Percentiles rank a stretch among this genome's conserved stretches.
These are phyloP conservation scores for Trypanosoma scelopori DNA, from an alignment of 208 protist genomes.

Conservation along the genomic window DNA sequence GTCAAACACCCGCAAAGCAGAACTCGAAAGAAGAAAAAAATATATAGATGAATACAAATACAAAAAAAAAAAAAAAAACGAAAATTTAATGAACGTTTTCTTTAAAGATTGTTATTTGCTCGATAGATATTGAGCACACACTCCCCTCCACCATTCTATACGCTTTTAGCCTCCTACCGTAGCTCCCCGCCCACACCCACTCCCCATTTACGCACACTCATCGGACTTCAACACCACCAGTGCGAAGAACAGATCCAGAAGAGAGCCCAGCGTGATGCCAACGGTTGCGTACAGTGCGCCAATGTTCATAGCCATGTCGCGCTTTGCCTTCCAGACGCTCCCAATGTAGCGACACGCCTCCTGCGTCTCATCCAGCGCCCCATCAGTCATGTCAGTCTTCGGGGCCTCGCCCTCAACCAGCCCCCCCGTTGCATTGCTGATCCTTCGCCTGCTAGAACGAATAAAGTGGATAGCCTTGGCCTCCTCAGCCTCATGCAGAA, in stretches of 20 bases:
- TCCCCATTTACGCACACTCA: background rate
- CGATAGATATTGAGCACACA: too few relatives aligned
- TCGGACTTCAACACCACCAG: slow-evolving; percentile 54
- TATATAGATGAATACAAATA: too few relatives aligned
- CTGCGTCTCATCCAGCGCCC: slow-evolving; percentile 30
- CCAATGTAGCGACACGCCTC: slow-evolving; percentile 25
- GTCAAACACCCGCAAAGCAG: too few relatives aligned
- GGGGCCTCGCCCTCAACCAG: background rate
- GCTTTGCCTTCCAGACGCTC: slow-evolving; percentile 50
- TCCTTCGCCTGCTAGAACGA: background rate
- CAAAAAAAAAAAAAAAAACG: too few relatives aligned
- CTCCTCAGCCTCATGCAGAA: slow-evolving; percentile 40
- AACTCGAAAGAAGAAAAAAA: too few relatives aligned
- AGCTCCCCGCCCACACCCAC: too few relatives aligned
- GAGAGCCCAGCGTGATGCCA: slow-evolving; percentile 71
- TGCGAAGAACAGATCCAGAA: slow-evolving; percentile 75
- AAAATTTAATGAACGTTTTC: too few relatives aligned
- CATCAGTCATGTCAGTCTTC: slow-evolving; percentile 14
- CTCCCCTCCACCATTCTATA: background rate
- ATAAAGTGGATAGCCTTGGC: slow-evolving; percentile 3
- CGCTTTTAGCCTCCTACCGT: too few relatives aligned
- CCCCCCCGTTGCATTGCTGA: background rate
- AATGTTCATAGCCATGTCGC: slow-evolving; percentile 86
- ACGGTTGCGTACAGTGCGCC: slow-evolving; percentile 75
- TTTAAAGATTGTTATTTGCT: too few relatives aligned